Percentiles rank a stretch among this genome's conserved stretches.
phyloP scores from a whole-genome alignment of 306 rosid species.

The Parietaria judaica region DNA sequence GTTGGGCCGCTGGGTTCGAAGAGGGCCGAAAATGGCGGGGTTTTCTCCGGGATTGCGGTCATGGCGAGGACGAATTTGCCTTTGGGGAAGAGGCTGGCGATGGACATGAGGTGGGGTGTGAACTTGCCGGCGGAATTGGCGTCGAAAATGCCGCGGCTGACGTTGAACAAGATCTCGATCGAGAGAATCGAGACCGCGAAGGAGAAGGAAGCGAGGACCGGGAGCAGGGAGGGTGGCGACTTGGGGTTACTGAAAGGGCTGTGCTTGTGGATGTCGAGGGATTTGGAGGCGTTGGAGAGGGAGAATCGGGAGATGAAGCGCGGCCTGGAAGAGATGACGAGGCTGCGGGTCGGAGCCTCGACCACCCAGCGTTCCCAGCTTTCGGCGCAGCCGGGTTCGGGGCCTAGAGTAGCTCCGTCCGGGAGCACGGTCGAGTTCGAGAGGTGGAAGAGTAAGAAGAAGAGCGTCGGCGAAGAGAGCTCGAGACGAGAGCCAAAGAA shows the following conservation, averaged over 20 bases:
- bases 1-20: conserved; percentile 16
- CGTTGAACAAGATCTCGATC: conserved; percentile 58
- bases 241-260: conserved; percentile 49
- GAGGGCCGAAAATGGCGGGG: conserved; percentile 26
- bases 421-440: conserved; percentile 37
- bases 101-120: conserved; percentile 66
- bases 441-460: conserved; percentile 46
- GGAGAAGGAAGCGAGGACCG: conserved; percentile 5
- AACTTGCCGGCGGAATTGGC: conserved; percentile 38
- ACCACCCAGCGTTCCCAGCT: conserved; percentile 6
- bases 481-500: conserved; percentile 34
- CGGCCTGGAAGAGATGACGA: conserved; percentile 44
- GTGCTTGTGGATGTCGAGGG: conserved; percentile 49
- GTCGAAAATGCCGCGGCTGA: conserved; percentile 45
- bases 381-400: conserved; percentile 13
- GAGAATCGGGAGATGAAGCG: conserved; percentile 68
- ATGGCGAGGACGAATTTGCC: conserved; percentile 61
- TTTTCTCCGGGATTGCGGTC: conserved; percentile 42
- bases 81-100: conserved; percentile 31
- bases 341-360: conserved; percentile 18
- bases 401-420: conserved; percentile 17
- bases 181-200: conserved; percentile 44
- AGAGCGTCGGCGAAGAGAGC: conserved; percentile 35
- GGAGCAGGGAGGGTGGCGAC: conserved; percentile 20
- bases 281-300: conserved; percentile 55